Evolutionary conservation across 257 asterid species (phyloP), one percentile per base, ranked within the genome.

Genomic region (Nicotiana knightiana): DNA sequence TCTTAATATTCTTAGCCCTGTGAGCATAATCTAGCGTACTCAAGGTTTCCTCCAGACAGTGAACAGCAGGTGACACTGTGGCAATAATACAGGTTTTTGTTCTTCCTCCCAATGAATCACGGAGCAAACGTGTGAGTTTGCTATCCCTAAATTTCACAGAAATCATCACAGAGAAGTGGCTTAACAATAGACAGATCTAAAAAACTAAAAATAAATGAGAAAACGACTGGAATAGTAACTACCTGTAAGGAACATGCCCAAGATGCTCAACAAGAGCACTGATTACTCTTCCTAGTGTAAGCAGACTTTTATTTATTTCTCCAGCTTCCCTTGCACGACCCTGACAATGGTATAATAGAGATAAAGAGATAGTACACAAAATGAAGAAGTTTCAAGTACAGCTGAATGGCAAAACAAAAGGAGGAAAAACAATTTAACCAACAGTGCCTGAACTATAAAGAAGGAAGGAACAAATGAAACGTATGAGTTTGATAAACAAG

Each of bases 261-360:
- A 92, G 92, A 88, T 94, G 98, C 88, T 93, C 98, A 59, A 92
- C 97, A 33, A 94, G 94, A 88, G 98, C 98, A 87, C 85, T 94
- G 68, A 94, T 93, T 46, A 94, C 98, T 83, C 97, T 87, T 13
- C 97, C 98, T 82, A 94, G 89, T 6, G 97, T 94, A 82, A 94
- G 97, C 84, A 94, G 87, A 86, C 97, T 94, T 88, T 94, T 94
- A 86, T 94, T 94, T 73, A 94, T 94, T 87, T 94, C 97, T 51
- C 97, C 98, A 59, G 97, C 98, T 90, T 93, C 97, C 83, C 97
- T 90, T 82, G 97, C 98, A 75, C 98, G 89, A 59, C 97, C 98
- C 98, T 91, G 48, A 48, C 82, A 59, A 48, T 58, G 62, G 61
- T 73, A 28, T 76, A 39, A 62, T 9, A 11, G 33, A 59, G 35